Percentiles rank a stretch among this genome's conserved stretches.
These are phyloP conservation scores for Taphrina pruni DNA, from an alignment of 1,139 yeast species.

Conservation along the genomic window DNA sequence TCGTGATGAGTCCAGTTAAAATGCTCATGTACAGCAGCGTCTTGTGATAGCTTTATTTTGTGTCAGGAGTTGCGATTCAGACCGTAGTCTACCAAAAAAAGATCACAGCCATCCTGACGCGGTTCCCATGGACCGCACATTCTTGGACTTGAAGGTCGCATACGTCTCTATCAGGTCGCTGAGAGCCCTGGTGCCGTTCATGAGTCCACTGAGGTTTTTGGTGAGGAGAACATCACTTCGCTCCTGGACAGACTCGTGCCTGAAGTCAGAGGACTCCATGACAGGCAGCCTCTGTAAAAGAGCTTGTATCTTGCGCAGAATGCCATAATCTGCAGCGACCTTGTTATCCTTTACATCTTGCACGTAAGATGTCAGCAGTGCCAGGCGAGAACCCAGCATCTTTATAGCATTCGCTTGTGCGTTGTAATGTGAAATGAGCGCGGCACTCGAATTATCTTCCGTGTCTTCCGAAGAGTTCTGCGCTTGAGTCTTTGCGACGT, in stretches of 20 bases:
- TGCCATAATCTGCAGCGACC: background rate
- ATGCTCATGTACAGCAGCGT: too few relatives aligned
- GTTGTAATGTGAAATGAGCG: constrained; percentile 8
- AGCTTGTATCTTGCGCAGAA: constrained; percentile 18
- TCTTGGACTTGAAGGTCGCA: constrained; percentile 2
- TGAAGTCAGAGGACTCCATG: constrained; percentile 18
- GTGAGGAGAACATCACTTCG: constrained; percentile 19
- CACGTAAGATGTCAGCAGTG: constrained; percentile 23
- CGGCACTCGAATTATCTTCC: background rate
- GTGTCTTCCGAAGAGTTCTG: background rate
- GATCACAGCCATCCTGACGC: constrained; percentile 8
- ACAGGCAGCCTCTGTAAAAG: constrained; percentile 27
- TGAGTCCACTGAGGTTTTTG: constrained; percentile 1
- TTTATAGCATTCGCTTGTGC: constrained; percentile 29
- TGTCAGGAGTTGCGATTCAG: too few relatives aligned
- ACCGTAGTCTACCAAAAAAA: too few relatives aligned
- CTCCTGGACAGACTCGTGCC: constrained; percentile 10
- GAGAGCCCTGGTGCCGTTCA: constrained; percentile 19
- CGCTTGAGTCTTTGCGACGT: constrained; percentile 20
- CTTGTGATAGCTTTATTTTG: background rate
- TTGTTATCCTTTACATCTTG: constrained; percentile 10
- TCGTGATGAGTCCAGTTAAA: too few relatives aligned
- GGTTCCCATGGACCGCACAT: background rate
- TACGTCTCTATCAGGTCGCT: constrained; percentile 19
- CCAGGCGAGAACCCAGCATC: constrained; percentile 11